Conservation (phyloP, 2,329 filamentous ascomycete species). For the Aspergillus transmontanensis region DNA sequence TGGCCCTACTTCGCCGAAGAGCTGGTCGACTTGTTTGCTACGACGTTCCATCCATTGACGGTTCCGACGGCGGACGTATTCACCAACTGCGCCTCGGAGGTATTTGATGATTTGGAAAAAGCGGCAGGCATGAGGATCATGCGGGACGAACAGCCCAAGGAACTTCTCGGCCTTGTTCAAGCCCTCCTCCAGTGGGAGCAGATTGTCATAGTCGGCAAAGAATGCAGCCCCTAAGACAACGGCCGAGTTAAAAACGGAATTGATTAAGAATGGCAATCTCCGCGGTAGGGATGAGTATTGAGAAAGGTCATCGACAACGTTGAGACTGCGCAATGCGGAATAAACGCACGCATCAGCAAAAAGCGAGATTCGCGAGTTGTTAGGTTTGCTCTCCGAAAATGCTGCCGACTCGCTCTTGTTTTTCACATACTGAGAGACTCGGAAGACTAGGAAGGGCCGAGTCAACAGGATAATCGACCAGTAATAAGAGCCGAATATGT, state of each 20-base stretch:
- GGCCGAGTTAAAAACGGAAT: conserved; percentile 50
- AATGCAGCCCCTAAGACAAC: conserved; percentile 49
- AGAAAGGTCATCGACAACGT: conserved; percentile 42
- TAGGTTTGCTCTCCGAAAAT: conserved; percentile 23
- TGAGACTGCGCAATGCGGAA: conserved; percentile 43
- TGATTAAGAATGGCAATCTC: conserved; percentile 50
- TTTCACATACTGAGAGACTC: conserved; percentile 46
- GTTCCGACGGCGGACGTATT: conserved; percentile 41
- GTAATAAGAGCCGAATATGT: conserved; percentile 55
- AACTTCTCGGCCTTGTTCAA: conserved; percentile 39
- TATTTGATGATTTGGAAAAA: conserved; percentile 43
- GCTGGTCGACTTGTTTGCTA: conserved; percentile 44
- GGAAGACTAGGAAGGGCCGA: conserved; percentile 56
- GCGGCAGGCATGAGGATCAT: conserved; percentile 40
- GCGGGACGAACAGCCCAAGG: conserved; percentile 34
- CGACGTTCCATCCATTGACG: conserved; percentile 43
- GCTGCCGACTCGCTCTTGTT: conserved; percentile 26
- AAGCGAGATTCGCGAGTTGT: conserved; percentile 35
- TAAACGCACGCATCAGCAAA: conserved; percentile 49
- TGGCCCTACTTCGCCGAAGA: conserved; percentile 42
- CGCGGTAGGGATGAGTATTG: conserved; percentile 40
- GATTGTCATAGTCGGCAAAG: conserved; percentile 49
- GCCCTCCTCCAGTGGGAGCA: conserved; percentile 37
- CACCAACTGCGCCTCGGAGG: conserved; percentile 41
- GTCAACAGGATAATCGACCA: conserved; percentile 58